phyloP scores from a whole-genome alignment of 768 basidiomycete species.

The Suillus weaverae region DNA sequence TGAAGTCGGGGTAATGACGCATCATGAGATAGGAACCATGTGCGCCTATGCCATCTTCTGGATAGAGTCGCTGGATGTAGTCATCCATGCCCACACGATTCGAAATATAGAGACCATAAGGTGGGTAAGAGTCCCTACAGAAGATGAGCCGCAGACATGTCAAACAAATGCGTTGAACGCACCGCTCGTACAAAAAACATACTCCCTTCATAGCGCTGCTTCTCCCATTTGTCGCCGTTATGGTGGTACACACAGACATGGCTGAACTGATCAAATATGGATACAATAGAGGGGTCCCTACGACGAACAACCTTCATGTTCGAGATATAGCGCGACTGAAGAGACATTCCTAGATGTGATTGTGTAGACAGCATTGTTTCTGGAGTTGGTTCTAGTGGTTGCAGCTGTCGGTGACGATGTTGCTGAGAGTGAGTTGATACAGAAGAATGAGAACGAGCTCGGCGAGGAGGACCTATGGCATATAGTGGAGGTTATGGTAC shows the following conservation, averaged over 20 bases:
- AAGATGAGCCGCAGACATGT: neutral
- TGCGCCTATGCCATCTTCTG: slow-evolving; percentile 69
- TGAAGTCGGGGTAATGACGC: slow-evolving; percentile 71
- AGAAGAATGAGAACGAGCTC: slow-evolving; percentile 32
- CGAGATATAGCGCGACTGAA: slow-evolving; percentile 64
- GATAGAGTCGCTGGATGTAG: slow-evolving; percentile 70
- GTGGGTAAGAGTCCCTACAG: slow-evolving; percentile 69
- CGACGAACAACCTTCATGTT: slow-evolving; percentile 81
- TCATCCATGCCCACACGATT: slow-evolving; percentile 82
- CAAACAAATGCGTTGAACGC: slow-evolving; percentile 26
- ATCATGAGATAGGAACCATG: slow-evolving; percentile 71
- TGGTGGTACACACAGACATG: slow-evolving; percentile 83
- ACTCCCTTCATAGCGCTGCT: slow-evolving; percentile 79
- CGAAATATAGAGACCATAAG: slow-evolving; percentile 82
- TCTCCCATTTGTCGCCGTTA: slow-evolving; percentile 76
- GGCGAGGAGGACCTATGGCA: slow-evolving; percentile 27
- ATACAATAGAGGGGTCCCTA: slow-evolving; percentile 75
- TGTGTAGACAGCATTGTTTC: slow-evolving; percentile 14
- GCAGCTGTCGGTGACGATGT: slow-evolving; percentile 6
- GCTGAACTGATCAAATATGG: slow-evolving; percentile 85
- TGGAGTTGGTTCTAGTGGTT: slow-evolving; percentile 5
- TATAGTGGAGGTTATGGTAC: slow-evolving; percentile 9
- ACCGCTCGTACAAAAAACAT: slow-evolving; percentile 90
- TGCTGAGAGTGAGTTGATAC: slow-evolving; percentile 16
- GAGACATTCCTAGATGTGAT: slow-evolving; percentile 51